Evolutionary conservation across 108 stramenopile species (phyloP).

Genomic region (Cyclotella atomus): DNA sequence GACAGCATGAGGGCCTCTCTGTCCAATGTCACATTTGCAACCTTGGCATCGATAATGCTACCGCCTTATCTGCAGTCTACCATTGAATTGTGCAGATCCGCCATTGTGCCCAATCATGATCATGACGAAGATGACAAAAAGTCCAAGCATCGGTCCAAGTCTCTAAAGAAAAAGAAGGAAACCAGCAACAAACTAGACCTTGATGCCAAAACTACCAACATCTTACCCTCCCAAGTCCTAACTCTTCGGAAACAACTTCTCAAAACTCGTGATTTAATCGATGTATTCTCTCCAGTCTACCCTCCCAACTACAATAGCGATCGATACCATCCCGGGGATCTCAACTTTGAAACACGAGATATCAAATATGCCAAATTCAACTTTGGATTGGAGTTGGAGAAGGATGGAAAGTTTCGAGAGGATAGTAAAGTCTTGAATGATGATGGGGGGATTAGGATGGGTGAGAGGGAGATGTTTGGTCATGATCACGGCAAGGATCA

Average conservation of each 20-base stretch:
- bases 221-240: conserved; percentile 29
- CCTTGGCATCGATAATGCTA: conserved; percentile 38
- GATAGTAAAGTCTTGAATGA: background rate
- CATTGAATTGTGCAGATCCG: conserved; percentile 34
- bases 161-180: background rate
- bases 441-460: background rate
- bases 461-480: background rate
- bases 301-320: background rate
- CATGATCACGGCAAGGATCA: background rate
- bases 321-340: conserved; percentile 14
- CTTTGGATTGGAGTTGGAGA: conserved; percentile 17
- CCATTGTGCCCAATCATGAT: conserved; percentile 22
- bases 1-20: background rate
- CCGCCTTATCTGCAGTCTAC: conserved; percentile 40
- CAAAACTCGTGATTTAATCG: conserved; percentile 46
- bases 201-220: background rate
- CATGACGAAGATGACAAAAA: background rate
- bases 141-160: background rate
- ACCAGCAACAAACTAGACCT: conserved; percentile 2
- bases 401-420: background rate
- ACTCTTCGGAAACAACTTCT: conserved; percentile 39
- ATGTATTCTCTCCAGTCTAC: conserved; percentile 51
- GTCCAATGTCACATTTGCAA: conserved; percentile 24
- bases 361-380: background rate
- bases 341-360: background rate